These are phyloP conservation scores for Mycena galericulata DNA, from an alignment of 768 basidiomycete genomes.

Conservation along the genomic window DNA sequence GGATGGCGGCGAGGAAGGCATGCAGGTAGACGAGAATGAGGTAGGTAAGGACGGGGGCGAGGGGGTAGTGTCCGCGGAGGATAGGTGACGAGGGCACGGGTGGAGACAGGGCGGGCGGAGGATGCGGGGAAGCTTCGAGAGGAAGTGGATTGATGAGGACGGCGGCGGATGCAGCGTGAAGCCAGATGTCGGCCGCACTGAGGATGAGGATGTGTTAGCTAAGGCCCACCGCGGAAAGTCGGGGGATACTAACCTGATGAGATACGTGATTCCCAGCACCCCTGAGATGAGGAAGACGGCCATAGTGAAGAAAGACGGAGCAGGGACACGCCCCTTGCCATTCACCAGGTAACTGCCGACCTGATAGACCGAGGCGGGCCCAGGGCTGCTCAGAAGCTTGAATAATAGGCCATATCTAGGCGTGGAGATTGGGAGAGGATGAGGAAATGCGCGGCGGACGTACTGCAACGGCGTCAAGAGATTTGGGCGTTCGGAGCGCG, in stretches of 20 bases:
- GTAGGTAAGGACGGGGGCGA: constrained; percentile 25
- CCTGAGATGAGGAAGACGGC: constrained; percentile 20
- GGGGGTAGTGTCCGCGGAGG: constrained; percentile 28
- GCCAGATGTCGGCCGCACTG: constrained; percentile 32
- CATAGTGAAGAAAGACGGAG: constrained; percentile 26
- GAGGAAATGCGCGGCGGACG: background rate
- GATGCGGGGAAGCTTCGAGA: no score
- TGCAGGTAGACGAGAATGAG: constrained; percentile 27
- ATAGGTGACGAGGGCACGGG: background rate
- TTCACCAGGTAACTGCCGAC: constrained; percentile 19
- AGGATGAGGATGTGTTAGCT: background rate
- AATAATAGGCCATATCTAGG: constrained; percentile 31
- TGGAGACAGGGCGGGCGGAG: no score
- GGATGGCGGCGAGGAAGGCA: constrained; percentile 14
- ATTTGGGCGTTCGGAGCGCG: constrained; percentile 18
- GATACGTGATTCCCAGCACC: constrained; percentile 16
- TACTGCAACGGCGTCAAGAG: constrained; percentile 32
- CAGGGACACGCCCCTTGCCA: constrained; percentile 6
- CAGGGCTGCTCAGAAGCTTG: constrained; percentile 27
- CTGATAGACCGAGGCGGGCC: constrained; percentile 13
- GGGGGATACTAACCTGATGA: constrained; percentile 20
- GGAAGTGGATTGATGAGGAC: background rate
- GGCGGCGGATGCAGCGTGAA: constrained; percentile 27
- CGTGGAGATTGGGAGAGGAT: no score
- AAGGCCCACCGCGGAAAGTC: background rate